Evolutionary conservation across 2,329 filamentous ascomycete species (phyloP).

Genomic region (Curvularia lunata): DNA sequence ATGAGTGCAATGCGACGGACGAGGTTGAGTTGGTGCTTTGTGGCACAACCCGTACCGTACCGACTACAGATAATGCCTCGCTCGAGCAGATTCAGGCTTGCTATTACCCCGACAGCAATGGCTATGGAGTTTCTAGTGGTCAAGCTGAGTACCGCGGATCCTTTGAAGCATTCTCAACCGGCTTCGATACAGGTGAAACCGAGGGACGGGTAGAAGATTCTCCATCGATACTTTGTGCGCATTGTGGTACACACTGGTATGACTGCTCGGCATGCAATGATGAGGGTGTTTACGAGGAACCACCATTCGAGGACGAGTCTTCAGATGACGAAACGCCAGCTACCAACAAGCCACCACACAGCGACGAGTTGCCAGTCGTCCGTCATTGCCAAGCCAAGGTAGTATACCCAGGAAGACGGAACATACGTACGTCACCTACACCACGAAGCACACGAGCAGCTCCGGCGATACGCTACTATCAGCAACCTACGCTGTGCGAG

Average conservation of each 20-base stretch:
- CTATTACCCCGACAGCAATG: slow-evolving; percentile 12
- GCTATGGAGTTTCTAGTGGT: not conserved
- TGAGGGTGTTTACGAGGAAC: not conserved
- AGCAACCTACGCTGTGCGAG: slow-evolving; percentile 8
- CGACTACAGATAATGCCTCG: slow-evolving; percentile 13
- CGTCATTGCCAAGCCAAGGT: slow-evolving; percentile 16
- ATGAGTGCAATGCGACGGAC: slow-evolving; percentile 28
- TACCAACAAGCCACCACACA: not conserved
- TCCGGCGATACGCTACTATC: not conserved
- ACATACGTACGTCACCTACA: not conserved
- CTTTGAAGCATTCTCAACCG: not conserved
- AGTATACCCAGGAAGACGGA: slow-evolving; percentile 6
- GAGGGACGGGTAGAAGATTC: not conserved
- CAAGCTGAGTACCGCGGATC: not conserved
- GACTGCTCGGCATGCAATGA: too few species aligned
- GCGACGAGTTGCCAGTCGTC: not conserved
- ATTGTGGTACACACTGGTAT: not conserved
- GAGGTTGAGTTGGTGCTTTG: slow-evolving; percentile 38
- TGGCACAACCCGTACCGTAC: slow-evolving; percentile 20
- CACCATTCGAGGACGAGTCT: not conserved
- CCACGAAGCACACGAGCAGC: not conserved
- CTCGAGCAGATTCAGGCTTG: slow-evolving; percentile 20
- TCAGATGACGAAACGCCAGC: not conserved
- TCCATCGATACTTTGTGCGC: not conserved
- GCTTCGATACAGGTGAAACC: not conserved